A percentile compares a stretch with the other conserved stretches of the same genome.
Evolutionary conservation across 495 filamentous ascomycete species (phyloP).

Genomic region (Neurospora sublineolata): DNA sequence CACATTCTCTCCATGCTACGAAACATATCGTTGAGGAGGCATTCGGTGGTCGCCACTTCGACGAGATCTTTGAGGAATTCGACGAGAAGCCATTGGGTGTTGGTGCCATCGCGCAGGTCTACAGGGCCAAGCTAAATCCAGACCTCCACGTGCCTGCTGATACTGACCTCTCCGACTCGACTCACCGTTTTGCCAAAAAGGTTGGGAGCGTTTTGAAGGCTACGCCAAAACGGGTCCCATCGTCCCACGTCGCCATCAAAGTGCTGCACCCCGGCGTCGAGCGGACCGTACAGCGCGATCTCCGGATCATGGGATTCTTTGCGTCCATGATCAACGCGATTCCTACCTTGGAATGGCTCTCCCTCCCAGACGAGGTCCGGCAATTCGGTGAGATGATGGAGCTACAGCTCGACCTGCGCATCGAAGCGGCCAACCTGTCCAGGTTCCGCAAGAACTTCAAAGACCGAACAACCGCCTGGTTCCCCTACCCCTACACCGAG

Average conservation of each 20-base stretch:
- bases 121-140: constrained; percentile 84
- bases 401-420: constrained; percentile 86
- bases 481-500: constrained; percentile 84
- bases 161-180: constrained; percentile 46
- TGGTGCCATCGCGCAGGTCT: constrained; percentile 95
- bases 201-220: constrained; percentile 80
- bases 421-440: constrained; percentile 82
- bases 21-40: constrained; percentile 68
- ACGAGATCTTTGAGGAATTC: constrained; percentile 96
- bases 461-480: constrained; percentile 82
- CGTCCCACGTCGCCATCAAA: constrained; percentile 90
- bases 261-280: constrained; percentile 91
- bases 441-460: constrained; percentile 88
- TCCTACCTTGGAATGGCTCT: constrained; percentile 95
- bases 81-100: constrained; percentile 83
- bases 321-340: constrained; percentile 73
- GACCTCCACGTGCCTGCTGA: constrained; percentile 57
- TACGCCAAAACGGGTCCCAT: constrained; percentile 73
- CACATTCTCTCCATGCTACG: constrained; percentile 74
- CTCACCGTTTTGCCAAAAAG: constrained; percentile 48
- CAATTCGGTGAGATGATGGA: constrained; percentile 99
- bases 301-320: constrained; percentile 91
- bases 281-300: constrained; percentile 72
- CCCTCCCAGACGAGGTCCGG: constrained; percentile 82
- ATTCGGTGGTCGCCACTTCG: constrained; percentile 67